Conservation (phyloP, 2,329 filamentous ascomycete species). For the Aspergillus persii region DNA sequence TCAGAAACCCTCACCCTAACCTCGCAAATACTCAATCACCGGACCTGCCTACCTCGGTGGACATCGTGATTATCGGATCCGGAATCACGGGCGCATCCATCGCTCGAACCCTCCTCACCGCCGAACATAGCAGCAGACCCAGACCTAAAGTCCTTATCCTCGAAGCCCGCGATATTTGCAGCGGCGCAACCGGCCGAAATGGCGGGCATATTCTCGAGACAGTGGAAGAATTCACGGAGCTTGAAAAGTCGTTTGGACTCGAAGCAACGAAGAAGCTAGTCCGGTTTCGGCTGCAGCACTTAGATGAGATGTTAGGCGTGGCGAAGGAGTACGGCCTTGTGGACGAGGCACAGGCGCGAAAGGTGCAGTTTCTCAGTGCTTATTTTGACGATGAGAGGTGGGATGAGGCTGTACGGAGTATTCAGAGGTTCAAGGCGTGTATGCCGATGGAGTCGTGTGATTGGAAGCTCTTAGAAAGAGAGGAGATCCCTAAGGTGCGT, state of each 20-base stretch:
- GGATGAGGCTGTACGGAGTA: slow-evolving; percentile 17
- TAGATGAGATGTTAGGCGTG: slow-evolving; percentile 20
- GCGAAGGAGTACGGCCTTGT: slow-evolving; percentile 21
- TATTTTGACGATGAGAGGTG: slow-evolving; percentile 27
- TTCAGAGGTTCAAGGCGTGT: slow-evolving; percentile 24
- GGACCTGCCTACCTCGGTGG: slow-evolving; percentile 23
- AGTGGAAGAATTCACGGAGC: slow-evolving; percentile 23
- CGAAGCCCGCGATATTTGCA: slow-evolving; percentile 32
- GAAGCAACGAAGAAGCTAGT: slow-evolving; percentile 22
- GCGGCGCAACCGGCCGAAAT: slow-evolving; percentile 35
- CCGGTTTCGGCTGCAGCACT: slow-evolving; percentile 24
- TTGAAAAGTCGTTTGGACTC: slow-evolving; percentile 15
- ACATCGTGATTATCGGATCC: slow-evolving; percentile 32
- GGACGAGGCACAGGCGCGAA: slow-evolving; percentile 22
- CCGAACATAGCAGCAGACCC: neutral
- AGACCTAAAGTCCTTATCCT: slow-evolving; percentile 24
- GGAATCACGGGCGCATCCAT: slow-evolving; percentile 29
- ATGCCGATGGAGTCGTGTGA: slow-evolving; percentile 27
- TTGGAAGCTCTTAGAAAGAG: slow-evolving; percentile 24
- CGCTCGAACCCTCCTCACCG: slow-evolving; percentile 21
- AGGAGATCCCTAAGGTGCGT: slow-evolving; percentile 21
- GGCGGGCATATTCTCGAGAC: slow-evolving; percentile 32
- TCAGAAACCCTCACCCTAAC: slow-evolving; percentile 20
- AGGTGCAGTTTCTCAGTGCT: slow-evolving; percentile 27
- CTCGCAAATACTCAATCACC: slow-evolving; percentile 20